These are phyloP conservation scores for Colletotrichum viniferum DNA, from an alignment of 2,329 filamentous ascomycete species.

Conservation along the genomic window DNA sequence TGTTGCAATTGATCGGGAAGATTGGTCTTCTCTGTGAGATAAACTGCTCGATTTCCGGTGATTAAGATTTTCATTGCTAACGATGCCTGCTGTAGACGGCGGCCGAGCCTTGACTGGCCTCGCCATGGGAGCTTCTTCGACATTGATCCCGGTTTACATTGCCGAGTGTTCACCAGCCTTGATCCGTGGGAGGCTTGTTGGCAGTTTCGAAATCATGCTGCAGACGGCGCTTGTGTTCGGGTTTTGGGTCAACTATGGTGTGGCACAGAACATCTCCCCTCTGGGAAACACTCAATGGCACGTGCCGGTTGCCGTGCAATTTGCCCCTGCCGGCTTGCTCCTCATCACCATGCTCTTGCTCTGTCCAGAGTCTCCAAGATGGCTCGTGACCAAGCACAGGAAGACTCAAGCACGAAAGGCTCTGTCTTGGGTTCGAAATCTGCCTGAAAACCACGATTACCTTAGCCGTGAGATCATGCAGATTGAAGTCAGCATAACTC, in stretches of 20 bases:
- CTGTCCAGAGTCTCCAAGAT: not conserved
- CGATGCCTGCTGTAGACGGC: not conserved
- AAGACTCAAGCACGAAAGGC: not conserved
- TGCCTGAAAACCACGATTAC: not conserved
- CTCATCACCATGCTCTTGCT: not conserved
- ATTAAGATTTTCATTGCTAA: not conserved
- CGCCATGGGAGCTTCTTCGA: not conserved
- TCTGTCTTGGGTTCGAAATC: not conserved
- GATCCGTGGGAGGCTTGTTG: not conserved
- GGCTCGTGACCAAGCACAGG: not conserved
- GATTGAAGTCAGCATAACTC: not conserved
- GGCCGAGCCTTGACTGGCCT: not conserved
- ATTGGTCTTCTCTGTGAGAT: not conserved
- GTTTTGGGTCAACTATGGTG: not conserved
- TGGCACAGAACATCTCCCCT: not conserved
- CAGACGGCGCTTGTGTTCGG: not conserved
- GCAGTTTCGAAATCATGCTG: not conserved
- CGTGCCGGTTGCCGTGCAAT: not conserved
- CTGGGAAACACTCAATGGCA: not conserved
- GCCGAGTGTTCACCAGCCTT: not conserved
- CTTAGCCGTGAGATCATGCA: not conserved
- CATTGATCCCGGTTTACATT: not conserved
- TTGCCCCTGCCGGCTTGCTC: not conserved
- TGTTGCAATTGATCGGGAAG: not conserved
- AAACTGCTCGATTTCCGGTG: accelerated